phyloP scores from a whole-genome alignment of 352 stramenopile species.

The Globisporangium recalcitrans region DNA sequence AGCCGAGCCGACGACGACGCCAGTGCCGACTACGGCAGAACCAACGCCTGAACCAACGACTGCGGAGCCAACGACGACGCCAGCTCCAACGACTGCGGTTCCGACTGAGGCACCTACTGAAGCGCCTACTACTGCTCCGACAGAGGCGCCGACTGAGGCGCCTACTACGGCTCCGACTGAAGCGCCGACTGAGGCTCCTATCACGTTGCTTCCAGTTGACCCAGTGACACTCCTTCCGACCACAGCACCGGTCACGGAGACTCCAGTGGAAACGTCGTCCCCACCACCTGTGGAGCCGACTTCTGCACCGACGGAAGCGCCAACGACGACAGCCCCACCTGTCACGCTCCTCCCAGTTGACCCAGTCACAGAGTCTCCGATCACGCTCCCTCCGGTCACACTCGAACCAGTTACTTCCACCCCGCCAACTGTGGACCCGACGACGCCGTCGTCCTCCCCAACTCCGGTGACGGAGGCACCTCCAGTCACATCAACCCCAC shows the following conservation, averaged over 20 bases:
- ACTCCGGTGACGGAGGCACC: conserved; percentile 17
- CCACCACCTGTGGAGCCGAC: conserved; percentile 8
- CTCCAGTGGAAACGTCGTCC: not conserved
- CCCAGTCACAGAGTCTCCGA: too few relatives aligned
- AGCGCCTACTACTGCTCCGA: conserved; percentile 10
- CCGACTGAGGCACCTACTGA: conserved; percentile 11
- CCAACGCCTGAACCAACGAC: conserved; percentile 2
- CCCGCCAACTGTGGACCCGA: not conserved
- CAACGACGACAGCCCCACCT: conserved; percentile 16
- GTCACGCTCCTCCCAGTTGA: conserved; percentile 2
- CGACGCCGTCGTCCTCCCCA: not conserved
- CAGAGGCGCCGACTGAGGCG: conserved; percentile 7
- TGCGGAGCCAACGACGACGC: conserved; percentile 5
- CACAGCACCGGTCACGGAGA: not conserved
- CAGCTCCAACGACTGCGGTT: conserved; percentile 12
- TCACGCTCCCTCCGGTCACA: not conserved
- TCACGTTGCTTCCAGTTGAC: conserved; percentile 4
- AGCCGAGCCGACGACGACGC: not conserved
- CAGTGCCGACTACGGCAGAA: not conserved
- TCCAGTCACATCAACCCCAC: not conserved
- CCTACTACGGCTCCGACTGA: conserved; percentile 14
- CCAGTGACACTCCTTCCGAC: conserved; percentile 15
- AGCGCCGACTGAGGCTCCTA: conserved; percentile 2
- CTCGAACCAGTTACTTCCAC: not conserved
- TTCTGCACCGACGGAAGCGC: conserved; percentile 11